Conservation (phyloP, 1,139 yeast species). For the Suhomyces kunorum region DNA sequence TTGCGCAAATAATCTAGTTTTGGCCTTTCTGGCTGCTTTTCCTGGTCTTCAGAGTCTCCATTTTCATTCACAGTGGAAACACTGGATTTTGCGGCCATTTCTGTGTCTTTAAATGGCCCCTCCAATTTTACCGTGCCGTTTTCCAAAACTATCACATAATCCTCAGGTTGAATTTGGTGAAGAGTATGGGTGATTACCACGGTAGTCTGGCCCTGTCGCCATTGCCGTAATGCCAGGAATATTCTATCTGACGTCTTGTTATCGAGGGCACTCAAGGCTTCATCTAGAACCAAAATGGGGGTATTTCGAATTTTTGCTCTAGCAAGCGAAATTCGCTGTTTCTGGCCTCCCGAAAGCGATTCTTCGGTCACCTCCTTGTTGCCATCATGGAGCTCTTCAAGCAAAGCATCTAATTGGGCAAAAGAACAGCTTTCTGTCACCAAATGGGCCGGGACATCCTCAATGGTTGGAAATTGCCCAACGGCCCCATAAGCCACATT, state of each 20-base stretch:
- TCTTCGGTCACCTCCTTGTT: conserved; percentile 52
- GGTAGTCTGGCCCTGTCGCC: conserved; percentile 75
- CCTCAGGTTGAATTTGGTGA: conserved; percentile 53
- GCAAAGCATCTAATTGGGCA: conserved; percentile 51
- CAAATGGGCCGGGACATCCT: conserved; percentile 25
- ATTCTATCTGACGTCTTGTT: conserved; percentile 43
- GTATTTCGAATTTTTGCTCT: conserved; percentile 74
- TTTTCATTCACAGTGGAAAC: too few species aligned
- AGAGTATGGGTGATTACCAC: conserved; percentile 79
- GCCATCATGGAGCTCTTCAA: conserved; percentile 53
- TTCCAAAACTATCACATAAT: conserved; percentile 58
- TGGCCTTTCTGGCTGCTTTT: too few species aligned
- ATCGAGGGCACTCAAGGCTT: conserved; percentile 82
- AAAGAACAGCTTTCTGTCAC: conserved; percentile 52
- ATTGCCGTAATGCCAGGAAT: conserved; percentile 50
- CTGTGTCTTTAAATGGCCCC: conserved; percentile 9
- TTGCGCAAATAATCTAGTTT: conserved; percentile 16
- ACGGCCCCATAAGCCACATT: conserved; percentile 57
- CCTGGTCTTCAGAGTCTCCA: too few species aligned
- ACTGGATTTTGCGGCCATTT: too few species aligned
- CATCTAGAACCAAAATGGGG: conserved; percentile 79
- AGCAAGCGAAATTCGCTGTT: conserved; percentile 79
- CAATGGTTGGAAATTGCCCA: conserved; percentile 24
- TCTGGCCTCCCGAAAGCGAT: conserved; percentile 89
- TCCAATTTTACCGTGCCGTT: conserved; percentile 53